Evolutionary conservation across 2,329 filamentous ascomycete genomes (phyloP).

Genomic region (Chaetomiaceae sp.): DNA sequence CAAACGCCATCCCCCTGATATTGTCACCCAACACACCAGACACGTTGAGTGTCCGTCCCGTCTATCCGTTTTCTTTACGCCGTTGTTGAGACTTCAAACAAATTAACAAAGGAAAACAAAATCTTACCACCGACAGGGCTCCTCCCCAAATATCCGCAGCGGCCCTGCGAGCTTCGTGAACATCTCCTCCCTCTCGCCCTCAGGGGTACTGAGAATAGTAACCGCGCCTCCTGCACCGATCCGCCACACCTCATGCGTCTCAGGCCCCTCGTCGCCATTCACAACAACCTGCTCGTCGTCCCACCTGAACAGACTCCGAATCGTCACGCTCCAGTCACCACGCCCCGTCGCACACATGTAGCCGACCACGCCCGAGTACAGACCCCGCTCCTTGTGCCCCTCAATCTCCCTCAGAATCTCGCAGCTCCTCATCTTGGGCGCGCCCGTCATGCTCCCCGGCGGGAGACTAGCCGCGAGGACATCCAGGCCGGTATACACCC

Average conservation of each 20-base stretch:
- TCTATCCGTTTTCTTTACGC: background rate
- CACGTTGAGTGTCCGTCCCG: conserved; percentile 28
- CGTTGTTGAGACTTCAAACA: background rate
- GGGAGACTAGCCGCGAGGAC: conserved; percentile 75
- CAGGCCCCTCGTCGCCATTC: conserved; percentile 27
- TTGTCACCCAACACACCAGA: background rate
- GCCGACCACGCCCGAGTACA: conserved; percentile 86
- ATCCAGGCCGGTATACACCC: conserved; percentile 61
- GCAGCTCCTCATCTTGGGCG: conserved; percentile 89
- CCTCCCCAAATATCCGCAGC: conserved; percentile 44
- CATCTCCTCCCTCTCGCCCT: conserved; percentile 90
- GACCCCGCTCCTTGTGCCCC: conserved; percentile 54
- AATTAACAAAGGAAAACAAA: background rate
- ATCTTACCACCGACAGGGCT: conserved; percentile 9
- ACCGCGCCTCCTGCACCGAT: conserved; percentile 89
- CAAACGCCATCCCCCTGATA: background rate
- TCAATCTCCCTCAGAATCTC: conserved; percentile 73
- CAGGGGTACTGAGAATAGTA: conserved; percentile 73
- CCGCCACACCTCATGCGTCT: conserved; percentile 60
- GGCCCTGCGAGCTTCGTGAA: conserved; percentile 63
- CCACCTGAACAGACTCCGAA: conserved; percentile 74
- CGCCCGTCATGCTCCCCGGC: conserved; percentile 93
- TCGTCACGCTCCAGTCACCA: conserved; percentile 88
- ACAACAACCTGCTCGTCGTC: conserved; percentile 54
- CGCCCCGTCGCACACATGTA: conserved; percentile 82